phyloP scores from a whole-genome alignment of 305 asterid genomes.

The Galium porrigens region DNA sequence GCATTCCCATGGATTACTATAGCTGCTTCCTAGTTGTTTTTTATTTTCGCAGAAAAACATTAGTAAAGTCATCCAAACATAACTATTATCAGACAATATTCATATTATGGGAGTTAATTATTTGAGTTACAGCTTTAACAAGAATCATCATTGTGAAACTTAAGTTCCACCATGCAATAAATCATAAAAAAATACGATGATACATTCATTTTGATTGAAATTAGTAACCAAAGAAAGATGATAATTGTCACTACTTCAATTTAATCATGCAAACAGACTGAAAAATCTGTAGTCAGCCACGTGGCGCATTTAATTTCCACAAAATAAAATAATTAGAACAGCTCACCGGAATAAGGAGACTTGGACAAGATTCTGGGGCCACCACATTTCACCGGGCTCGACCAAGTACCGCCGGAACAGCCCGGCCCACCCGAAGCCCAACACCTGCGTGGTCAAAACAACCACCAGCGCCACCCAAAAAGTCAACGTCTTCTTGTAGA shows the following conservation, averaged over 20 bases:
- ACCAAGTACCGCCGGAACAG: constrained; percentile 67
- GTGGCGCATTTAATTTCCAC: background rate
- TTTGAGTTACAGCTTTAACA: background rate
- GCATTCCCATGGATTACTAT: no score
- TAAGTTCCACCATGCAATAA: background rate
- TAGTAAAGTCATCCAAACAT: no score
- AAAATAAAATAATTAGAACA: background rate
- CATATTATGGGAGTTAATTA: no score
- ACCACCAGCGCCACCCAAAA: constrained; percentile 65
- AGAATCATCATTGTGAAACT: background rate
- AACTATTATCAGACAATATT: no score
- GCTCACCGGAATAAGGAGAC: constrained; percentile 77
- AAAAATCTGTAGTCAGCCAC: no score
- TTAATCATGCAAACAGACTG: background rate
- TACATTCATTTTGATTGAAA: background rate
- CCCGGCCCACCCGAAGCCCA: constrained; percentile 98
- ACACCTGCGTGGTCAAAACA: constrained; percentile 65
- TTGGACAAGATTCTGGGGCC: constrained; percentile 94
- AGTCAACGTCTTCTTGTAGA: constrained; percentile 50
- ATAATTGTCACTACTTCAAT: no score
- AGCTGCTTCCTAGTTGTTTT: no score
- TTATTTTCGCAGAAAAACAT: no score
- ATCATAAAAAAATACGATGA: background rate
- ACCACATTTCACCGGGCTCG: constrained; percentile 94
- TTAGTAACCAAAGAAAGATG: background rate